Conservation (phyloP, 2,329 filamentous ascomycete species). For the Beauveria sp. region DNA sequence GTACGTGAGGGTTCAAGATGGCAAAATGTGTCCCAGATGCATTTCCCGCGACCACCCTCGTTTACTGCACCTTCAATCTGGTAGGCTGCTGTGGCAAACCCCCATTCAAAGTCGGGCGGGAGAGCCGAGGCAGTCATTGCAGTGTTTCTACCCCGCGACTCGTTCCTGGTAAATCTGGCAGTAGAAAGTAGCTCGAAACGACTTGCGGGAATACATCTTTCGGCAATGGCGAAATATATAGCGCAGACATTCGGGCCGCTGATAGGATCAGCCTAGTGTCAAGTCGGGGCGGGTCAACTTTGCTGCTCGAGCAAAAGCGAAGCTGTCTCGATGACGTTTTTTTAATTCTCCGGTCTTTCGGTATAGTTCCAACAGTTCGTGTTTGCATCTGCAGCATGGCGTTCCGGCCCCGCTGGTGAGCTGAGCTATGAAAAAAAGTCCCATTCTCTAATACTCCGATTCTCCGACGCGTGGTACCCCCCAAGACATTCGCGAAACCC, state of each 20-base stretch:
- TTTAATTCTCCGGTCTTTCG: slow-evolving; percentile 1
- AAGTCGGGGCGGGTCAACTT: neutral
- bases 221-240: neutral
- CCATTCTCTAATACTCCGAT: neutral
- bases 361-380: neutral
- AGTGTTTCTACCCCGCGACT: neutral
- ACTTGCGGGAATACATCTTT: neutral
- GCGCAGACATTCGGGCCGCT: neutral
- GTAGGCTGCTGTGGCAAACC: slow-evolving; percentile 35
- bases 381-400: neutral
- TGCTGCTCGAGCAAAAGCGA: neutral
- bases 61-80: slow-evolving; percentile 37
- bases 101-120: slow-evolving; percentile 30
- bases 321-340: neutral
- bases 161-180: neutral
- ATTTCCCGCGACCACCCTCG: slow-evolving; percentile 32
- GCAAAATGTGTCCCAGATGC: slow-evolving; percentile 35
- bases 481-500: neutral
- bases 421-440: neutral
- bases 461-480: neutral
- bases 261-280: neutral
- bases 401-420: neutral
- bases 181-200: neutral
- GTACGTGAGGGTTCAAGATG: slow-evolving; percentile 33
- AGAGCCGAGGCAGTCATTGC: slow-evolving; percentile 16